Evolutionary conservation across 2,329 filamentous ascomycete species (phyloP), one percentile per base, ranked within the genome.

Genomic region (Cryphonectria carpinicola): DNA sequence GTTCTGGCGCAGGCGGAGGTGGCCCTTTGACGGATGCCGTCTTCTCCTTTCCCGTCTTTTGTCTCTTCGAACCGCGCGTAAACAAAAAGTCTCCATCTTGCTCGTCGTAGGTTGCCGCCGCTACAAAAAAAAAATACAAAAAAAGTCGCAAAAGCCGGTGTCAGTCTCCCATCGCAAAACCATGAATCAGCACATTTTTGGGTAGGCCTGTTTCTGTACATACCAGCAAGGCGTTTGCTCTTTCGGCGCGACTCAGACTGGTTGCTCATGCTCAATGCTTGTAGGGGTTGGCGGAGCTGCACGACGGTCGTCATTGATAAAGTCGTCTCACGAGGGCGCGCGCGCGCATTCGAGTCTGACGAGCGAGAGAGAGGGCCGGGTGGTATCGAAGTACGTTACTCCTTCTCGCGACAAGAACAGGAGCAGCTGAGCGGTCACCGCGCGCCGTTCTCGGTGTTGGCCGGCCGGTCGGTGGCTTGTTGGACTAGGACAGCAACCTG

Each of bases 31-130:
- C 65, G 82, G 81, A 22, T 22, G 73, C 68, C 49, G 70, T 67
- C 5, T 67, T 35, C 13, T 82, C 79, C 70, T 86, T 82, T 70
- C 85, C 84, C 60, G 87, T 86, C 81, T 91, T 93, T 72, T 85
- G 84, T 76, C 88, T 82, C 77, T 92, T 92, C 14, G 90, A 84
- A 73, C 86, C 89, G 75, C 92, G 88, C 73, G 90, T 89, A 79
- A 94, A 95, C 70, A 89, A 84, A 76, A 95, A 95, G 73, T 93
- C 93, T 76, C 92, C 92, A 82, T 93, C 90, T 76, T 92, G 88
- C 79, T 95, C 92, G 76, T 93, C 91, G 76, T 91, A 91, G 73
- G 81, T 84, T 65, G 77, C 76, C 66, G 76, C 69, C 69, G 76
- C 78, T 78, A 70, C 63, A 22, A n/a, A 17, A 43, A 52, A 22